These are phyloP conservation scores for Scheffersomyces parashehatae DNA, from an alignment of 1,139 yeast genomes.

Conservation along the genomic window DNA sequence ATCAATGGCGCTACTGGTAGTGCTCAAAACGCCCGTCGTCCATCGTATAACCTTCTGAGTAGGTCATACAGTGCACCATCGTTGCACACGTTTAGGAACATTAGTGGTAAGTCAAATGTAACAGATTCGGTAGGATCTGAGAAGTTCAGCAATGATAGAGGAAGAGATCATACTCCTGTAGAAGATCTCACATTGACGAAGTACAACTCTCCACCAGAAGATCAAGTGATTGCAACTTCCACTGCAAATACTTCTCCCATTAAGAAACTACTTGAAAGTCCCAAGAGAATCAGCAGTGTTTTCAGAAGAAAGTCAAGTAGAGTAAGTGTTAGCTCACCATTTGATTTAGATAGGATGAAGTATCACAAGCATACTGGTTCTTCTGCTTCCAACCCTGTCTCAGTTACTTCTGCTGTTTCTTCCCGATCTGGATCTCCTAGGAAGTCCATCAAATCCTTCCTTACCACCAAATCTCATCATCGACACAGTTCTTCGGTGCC, in stretches of 20 bases:
- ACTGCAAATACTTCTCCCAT: slow-evolving; percentile 29
- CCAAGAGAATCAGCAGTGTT: slow-evolving; percentile 28
- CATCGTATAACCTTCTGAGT: slow-evolving; percentile 21
- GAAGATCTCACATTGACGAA: slow-evolving; percentile 5
- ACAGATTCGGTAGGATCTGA: not conserved
- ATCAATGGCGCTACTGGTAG: slow-evolving; percentile 11
- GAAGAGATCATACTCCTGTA: slow-evolving; percentile 4
- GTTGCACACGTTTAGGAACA: slow-evolving; percentile 35
- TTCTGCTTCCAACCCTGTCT: slow-evolving; percentile 29
- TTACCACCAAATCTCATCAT: slow-evolving; percentile 15
- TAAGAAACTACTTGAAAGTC: slow-evolving; percentile 37
- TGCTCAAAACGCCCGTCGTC: slow-evolving; percentile 3
- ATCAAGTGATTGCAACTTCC: not conserved
- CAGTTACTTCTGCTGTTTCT: slow-evolving; percentile 27
- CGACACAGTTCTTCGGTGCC: slow-evolving; percentile 14
- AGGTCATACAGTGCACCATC: slow-evolving; percentile 45
- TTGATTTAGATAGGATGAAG: slow-evolving; percentile 14
- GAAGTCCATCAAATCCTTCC: slow-evolving; percentile 26
- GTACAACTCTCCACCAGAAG: slow-evolving; percentile 2
- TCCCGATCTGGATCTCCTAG: slow-evolving; percentile 33
- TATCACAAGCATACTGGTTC: slow-evolving; percentile 30
- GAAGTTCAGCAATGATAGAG: no score
- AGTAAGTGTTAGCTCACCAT: slow-evolving; percentile 10
- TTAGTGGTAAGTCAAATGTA: slow-evolving; percentile 2
- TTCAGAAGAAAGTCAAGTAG: slow-evolving; percentile 24